These are phyloP conservation scores for Xylariomycetidae sp. DNA, from an alignment of 2,329 filamentous ascomycete species.

Conservation along the genomic window DNA sequence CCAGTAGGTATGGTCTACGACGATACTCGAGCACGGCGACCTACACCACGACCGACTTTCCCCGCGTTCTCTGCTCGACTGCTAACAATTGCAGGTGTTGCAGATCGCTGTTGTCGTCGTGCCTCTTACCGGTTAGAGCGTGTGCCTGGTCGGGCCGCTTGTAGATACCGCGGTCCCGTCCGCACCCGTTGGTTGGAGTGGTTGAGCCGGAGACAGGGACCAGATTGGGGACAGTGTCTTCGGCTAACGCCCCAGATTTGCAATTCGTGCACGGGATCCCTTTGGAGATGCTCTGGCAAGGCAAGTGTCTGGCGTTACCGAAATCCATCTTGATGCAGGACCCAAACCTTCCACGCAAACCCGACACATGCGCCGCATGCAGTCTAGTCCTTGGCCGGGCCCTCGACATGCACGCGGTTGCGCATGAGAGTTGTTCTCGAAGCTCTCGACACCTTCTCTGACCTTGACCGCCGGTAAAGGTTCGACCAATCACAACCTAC, in stretches of 20 bases:
- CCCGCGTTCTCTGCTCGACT: background rate
- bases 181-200: slow-evolving; percentile 19
- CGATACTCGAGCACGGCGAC: background rate
- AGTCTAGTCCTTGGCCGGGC: slow-evolving; percentile 11
- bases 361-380: slow-evolving; percentile 6
- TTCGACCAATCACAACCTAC: slow-evolving; percentile 17
- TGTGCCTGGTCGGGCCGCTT: slow-evolving; percentile 13
- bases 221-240: slow-evolving; percentile 18
- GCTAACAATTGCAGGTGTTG: background rate
- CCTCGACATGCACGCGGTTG: background rate
- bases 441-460: slow-evolving; percentile 19
- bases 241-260: slow-evolving; percentile 22
- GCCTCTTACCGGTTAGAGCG: slow-evolving; percentile 2
- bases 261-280: slow-evolving; percentile 10
- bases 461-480: slow-evolving; percentile 15
- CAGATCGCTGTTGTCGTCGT: slow-evolving; percentile 7
- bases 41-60: background rate
- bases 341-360: slow-evolving; percentile 2
- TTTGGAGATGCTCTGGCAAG: slow-evolving; percentile 5
- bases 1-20: background rate
- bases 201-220: slow-evolving; percentile 21
- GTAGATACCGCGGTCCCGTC: slow-evolving; percentile 15
- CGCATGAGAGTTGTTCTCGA: slow-evolving; percentile 16
- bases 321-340: background rate
- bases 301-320: slow-evolving; percentile 4